Base-by-base conservation (phyloP, 345 rosid genomes). In the rapeseed (Brassica napus) region DNA sequence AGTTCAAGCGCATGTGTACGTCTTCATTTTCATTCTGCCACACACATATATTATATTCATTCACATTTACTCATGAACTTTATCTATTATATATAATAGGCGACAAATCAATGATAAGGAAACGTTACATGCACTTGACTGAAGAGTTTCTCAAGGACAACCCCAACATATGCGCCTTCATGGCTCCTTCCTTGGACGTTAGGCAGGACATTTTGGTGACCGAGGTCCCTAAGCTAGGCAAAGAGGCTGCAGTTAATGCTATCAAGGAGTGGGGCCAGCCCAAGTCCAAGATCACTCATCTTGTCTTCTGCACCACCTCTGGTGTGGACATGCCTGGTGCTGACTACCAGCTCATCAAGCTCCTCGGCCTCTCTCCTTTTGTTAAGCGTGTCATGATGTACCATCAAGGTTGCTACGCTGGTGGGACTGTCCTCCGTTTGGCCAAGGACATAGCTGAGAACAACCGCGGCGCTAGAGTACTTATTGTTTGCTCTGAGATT, bases 261-360 rank as follows among this genome's bases (percentile, higher is more conserved):
- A 87, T 91, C 79, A 86, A 89, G 69, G 90, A 89, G 57, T 89
- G 97, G 97, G 94, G 92, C 4, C 97, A 92, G 70, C 87, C 91
- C 30, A 92, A 90, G 78, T 90, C 94, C 5, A 92, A 85, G 81
- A 87, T 92, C 83, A 92, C 97, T 23, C 97, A 92, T 14, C 82
- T 92, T 1, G 83, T 92, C 72, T 92, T 90, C 82, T 92, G 97
- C 77, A 92, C 95, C 18, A 89, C 97, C 3, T 86, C 92, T 1
- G 95, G 97, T 0, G 95, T 90, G 0, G 97, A 92, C 87, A 92
- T 92, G 97, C 95, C 97, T 10, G 97, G 95, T 1, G 97, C 97
- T 4, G 97, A 92, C 81, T 92, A 90, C 86, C 93, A 90, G 79
- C 93, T 92, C 73, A 89, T 90, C 11, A 92, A 92, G 83, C 91